A percentile compares a stretch with the other conserved stretches of the same genome.
phyloP scores from a whole-genome alignment of 176 grass and related monocot species.

The Cenchrus purpureus region DNA sequence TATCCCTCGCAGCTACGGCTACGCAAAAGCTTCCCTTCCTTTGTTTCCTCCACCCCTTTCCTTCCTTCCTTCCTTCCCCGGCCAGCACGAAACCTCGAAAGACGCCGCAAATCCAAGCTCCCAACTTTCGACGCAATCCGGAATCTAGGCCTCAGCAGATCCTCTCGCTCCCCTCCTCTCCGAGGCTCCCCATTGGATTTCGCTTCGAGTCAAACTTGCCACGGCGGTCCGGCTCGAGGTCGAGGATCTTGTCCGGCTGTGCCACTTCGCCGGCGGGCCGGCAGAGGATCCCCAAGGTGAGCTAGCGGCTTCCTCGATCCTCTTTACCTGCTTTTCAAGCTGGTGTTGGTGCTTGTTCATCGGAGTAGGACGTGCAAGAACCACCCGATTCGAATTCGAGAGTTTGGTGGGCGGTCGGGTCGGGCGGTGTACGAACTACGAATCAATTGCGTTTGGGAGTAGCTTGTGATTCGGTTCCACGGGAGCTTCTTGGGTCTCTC shows the following conservation, averaged over 20 bases:
- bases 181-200: not conserved
- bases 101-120: not conserved
- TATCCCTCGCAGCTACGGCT: slow-evolving; percentile 1
- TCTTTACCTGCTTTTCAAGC: not conserved
- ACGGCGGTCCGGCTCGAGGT: not conserved
- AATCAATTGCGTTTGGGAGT: not conserved
- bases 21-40: not conserved
- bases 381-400: not conserved
- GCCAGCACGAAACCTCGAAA: not conserved
- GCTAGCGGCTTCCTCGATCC: not conserved
- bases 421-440: not conserved
- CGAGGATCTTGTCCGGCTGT: not conserved
- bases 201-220: not conserved
- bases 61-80: not conserved
- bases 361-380: not conserved
- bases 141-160: slow-evolving; percentile 11
- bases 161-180: not conserved
- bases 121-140: not conserved
- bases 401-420: not conserved
- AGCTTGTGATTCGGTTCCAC: not conserved
- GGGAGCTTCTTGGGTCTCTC: not conserved
- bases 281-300: slow-evolving; percentile 18
- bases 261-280: not conserved
- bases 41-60: not conserved
- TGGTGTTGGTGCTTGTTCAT: not conserved